Base-by-base conservation (phyloP, 108 stramenopile genomes). In the Craspedostauros australis region DNA sequence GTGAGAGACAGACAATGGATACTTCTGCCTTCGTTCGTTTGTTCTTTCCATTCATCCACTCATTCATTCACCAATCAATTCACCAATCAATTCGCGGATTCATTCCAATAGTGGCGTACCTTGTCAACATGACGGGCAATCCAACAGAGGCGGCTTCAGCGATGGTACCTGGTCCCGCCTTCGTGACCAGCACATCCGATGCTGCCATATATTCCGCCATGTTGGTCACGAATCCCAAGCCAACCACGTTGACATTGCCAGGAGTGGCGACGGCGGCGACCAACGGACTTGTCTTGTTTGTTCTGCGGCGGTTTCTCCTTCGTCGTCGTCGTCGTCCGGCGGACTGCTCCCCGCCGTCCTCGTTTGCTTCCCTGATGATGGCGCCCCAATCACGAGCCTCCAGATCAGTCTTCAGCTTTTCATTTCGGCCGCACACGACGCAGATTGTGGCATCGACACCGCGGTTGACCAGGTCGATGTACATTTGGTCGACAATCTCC, bases 91-190 rank as follows among this genome's bases (percentile, higher is more conserved):
- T n/a, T n/a, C n/a, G n/a, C n/a, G n/a, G n/a, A n/a, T n/a, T n/a
- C n/a, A n/a, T n/a, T n/a, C n/a, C n/a, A n/a, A n/a, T n/a, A n/a
- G n/a, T n/a, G n/a, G n/a, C 67, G 20, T 75, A 91, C 47, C 79
- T 79, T 50, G 93, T 93, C 27, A 98, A 75, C 85, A 98, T 84
- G 18, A 95, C 47, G 2, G 96, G 96, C 3, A 98, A 51, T 1
- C 94, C 93, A 19, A 94, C 62, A 11, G 88, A 64, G 3, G 90
- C 91, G 16, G 97, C 95, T 68, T 98, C 97, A 12, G 97, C 97
- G 37, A 98, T 98, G 5, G 94, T 98, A 19, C 97, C 97, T n/a
- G 97, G 97, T 6, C 95, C 97, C 6, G 97, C 97, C 52, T 97
- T 97, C 30, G 86, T 88, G 2, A 98, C 76, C 45, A 98, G 63